Percentiles rank a stretch among this genome's conserved stretches.
phyloP scores from a whole-genome alignment of 345 rosid genomes.

The Limnanthes douglasii region DNA sequence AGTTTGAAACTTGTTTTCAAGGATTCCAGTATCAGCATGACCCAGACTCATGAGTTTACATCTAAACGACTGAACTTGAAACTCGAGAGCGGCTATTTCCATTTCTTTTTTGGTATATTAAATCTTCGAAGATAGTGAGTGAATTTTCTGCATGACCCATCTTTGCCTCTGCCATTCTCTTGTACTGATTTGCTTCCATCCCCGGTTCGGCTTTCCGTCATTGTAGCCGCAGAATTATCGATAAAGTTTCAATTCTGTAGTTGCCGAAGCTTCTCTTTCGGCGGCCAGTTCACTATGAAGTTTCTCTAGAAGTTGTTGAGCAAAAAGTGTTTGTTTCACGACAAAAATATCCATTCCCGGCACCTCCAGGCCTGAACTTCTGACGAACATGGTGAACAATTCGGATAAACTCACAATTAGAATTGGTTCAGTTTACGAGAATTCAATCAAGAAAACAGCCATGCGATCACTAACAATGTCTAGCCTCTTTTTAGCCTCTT shows the following conservation, averaged over 20 bases:
- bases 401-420: too few species aligned
- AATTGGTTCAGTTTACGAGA: too few species aligned
- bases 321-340: too few species aligned
- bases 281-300: slow-evolving; percentile 46
- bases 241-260: slow-evolving; percentile 62
- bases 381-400: too few species aligned
- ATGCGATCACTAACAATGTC: too few species aligned
- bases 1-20: slow-evolving; percentile 27
- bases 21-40: slow-evolving; percentile 21
- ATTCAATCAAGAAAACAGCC: too few species aligned
- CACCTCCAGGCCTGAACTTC: too few species aligned
- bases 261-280: slow-evolving; percentile 70
- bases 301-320: slow-evolving; percentile 51
- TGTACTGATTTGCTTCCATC: slow-evolving; percentile 77
- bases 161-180: slow-evolving; percentile 67
- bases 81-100: slow-evolving; percentile 64
- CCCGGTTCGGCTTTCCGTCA: slow-evolving; percentile 57
- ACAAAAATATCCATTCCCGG: too few species aligned
- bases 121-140: slow-evolving; percentile 41
- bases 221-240: slow-evolving; percentile 84
- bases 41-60: slow-evolving; percentile 60
- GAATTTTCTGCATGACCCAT: slow-evolving; percentile 63
- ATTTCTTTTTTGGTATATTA: slow-evolving; percentile 58
- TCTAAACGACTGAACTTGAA: slow-evolving; percentile 55
- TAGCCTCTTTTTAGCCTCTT: too few species aligned